These are phyloP conservation scores for Solanum medicagineum DNA, from an alignment of 257 asterid genomes.

Conservation along the genomic window DNA sequence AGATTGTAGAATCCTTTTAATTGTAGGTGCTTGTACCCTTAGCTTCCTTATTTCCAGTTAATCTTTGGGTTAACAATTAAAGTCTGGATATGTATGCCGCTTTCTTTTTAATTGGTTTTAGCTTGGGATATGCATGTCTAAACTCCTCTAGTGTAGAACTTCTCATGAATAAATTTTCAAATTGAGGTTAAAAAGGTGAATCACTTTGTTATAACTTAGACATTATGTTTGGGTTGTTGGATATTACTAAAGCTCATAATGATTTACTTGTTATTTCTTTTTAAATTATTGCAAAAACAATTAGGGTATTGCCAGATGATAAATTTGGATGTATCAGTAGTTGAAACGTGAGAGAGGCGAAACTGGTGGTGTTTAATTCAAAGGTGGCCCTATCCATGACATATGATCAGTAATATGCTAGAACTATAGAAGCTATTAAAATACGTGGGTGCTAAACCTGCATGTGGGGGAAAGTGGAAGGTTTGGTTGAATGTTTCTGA, in stretches of 20 bases:
- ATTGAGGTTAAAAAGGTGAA: not conserved
- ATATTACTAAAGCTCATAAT: not conserved
- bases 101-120: not conserved
- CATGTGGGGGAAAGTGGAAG: not conserved
- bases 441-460: not conserved
- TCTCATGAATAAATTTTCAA: not conserved
- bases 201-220: not conserved
- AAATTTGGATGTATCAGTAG: not conserved
- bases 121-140: not conserved
- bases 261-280: not conserved
- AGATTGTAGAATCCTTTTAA: not conserved
- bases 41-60: not conserved
- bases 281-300: not conserved
- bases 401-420: not conserved
- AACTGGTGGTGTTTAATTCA: not conserved
- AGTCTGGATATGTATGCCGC: not conserved
- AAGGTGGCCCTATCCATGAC: not conserved
- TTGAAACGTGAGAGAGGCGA: not conserved
- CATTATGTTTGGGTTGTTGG: not conserved
- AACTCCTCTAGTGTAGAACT: not conserved
- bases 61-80: not conserved
- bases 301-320: not conserved
- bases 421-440: not conserved
- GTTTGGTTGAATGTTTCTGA: not conserved
- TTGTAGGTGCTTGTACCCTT: not conserved